Conservation (phyloP, 768 basidiomycete species). For the Tylopilus sp. region DNA sequence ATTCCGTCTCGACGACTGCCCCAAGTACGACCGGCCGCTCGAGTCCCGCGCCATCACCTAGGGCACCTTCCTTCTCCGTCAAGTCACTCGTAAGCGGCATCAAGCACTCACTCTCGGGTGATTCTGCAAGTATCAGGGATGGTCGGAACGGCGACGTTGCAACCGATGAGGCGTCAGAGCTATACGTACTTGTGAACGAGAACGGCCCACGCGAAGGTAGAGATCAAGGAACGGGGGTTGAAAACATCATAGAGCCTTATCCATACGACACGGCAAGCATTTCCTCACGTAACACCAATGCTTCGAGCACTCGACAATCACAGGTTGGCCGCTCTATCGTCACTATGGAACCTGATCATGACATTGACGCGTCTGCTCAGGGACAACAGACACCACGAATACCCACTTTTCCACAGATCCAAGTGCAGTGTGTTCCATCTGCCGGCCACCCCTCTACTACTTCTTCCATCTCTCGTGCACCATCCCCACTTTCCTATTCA, state of each 20-base stretch:
- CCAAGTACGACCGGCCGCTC: constrained; percentile 1
- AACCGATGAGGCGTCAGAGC: constrained; percentile 18
- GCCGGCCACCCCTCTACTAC: constrained; percentile 6
- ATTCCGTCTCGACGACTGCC: constrained; percentile 6
- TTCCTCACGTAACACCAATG: constrained; percentile 19
- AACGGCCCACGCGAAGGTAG: constrained; percentile 4
- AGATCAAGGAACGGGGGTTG: constrained; percentile 13
- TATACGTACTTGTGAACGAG: constrained; percentile 27
- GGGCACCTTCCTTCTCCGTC: constrained; percentile 19
- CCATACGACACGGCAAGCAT: constrained; percentile 21
- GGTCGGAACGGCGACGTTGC: background rate
- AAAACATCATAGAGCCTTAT: constrained; percentile 20
- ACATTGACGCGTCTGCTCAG: constrained; percentile 3
- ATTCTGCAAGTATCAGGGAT: constrained; percentile 9
- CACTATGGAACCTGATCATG: background rate
- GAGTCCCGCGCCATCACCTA: constrained; percentile 14
- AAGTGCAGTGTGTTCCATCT: constrained; percentile 21
- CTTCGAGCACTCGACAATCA: constrained; percentile 4
- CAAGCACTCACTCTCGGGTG: constrained; percentile 17
- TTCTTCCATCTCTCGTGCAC: constrained; percentile 7
- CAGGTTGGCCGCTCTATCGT: constrained; percentile 12
- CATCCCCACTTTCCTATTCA: constrained; percentile 27
- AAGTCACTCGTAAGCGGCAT: constrained; percentile 22
- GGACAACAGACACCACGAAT: constrained; percentile 17
- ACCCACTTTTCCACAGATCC: constrained; percentile 21